Evolutionary conservation across 768 basidiomycete species (phyloP), one percentile per base, ranked within the genome.

Genomic region (Kwoniella sp.): DNA sequence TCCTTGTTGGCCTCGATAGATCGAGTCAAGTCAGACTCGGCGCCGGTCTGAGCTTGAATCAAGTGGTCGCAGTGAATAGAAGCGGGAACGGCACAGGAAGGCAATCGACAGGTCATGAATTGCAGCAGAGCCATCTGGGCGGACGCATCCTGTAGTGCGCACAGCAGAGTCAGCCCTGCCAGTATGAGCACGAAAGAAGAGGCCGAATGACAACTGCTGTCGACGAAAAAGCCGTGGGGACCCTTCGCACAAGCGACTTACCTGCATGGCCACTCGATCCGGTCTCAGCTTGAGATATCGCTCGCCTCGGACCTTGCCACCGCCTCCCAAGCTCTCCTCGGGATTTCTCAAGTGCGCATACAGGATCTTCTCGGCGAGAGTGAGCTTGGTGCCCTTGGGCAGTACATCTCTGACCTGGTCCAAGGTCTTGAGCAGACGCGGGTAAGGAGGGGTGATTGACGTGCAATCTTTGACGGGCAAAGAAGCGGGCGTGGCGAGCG

Each of bases 181-280:
- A 13, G 13, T 37, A 37, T 37, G 7, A 37, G 34, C 34, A 37
- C 5, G 34, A 37, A 37, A n/a, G n/a, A n/a, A n/a, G n/a, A n/a
- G n/a, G n/a, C n/a, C n/a, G n/a, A n/a, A n/a, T n/a, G 13, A n/a
- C 12, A 47, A 55, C 5, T 31, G 28, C 13, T 13, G 38, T 22
- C 37, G 23, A 22, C 15, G 17, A 30, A 47, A 56, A n/a, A n/a
- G n/a, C n/a, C n/a, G n/a, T n/a, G n/a, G n/a, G n/a, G n/a, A n/a
- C n/a, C n/a, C n/a, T n/a, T n/a, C n/a, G n/a, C 34, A 26, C 25
- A 20, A 26, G 34, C 23, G 88, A 63, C 70, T 90, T 89, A 84
- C 96, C 78, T 98, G 95, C 92, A 98, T 96, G 15, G 96, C 96
- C 30, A 98, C 96, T 66, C 96, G 84, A 81, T 95, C 90, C 4